Evolutionary conservation across 331 rosid genomes (phyloP).

Genomic region (Ulmus americana): DNA sequence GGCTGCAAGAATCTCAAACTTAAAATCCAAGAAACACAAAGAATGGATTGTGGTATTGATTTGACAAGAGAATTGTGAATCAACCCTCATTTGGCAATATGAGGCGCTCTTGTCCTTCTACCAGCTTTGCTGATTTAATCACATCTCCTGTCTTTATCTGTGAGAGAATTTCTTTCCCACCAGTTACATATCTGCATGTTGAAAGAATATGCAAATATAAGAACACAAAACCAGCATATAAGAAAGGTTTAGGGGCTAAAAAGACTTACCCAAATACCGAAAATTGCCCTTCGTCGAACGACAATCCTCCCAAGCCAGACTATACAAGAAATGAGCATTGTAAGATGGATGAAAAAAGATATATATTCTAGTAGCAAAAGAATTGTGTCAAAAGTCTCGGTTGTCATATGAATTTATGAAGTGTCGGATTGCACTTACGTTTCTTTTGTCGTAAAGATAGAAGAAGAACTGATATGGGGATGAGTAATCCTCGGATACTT

Average conservation of each 20-base stretch:
- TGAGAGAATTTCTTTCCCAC: slow-evolving; percentile 75
- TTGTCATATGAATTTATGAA: not conserved
- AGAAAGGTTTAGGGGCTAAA: not conserved
- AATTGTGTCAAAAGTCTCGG: not conserved
- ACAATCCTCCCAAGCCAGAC: slow-evolving; percentile 97
- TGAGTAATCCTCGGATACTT: slow-evolving; percentile 78
- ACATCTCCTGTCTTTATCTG: slow-evolving; percentile 85
- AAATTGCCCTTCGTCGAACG: slow-evolving; percentile 94
- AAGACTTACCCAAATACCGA: slow-evolving; percentile 75
- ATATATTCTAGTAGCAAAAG: not conserved
- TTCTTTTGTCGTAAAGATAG: slow-evolving; percentile 83
- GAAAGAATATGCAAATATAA: not conserved
- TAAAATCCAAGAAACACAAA: slow-evolving; percentile 18
- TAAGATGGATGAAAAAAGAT: slow-evolving; percentile 1
- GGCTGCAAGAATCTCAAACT: slow-evolving; percentile 29
- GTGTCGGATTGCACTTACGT: slow-evolving; percentile 38
- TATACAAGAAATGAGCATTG: slow-evolving; percentile 17
- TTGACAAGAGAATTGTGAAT: slow-evolving; percentile 18
- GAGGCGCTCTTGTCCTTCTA: slow-evolving; percentile 79
- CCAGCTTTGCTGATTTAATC: slow-evolving; percentile 64
- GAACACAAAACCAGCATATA: not conserved
- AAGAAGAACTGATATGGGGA: slow-evolving; percentile 86
- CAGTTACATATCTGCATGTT: slow-evolving; percentile 63
- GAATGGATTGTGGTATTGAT: slow-evolving; percentile 37
- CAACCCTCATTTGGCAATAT: slow-evolving; percentile 60